Evolutionary conservation across 805 yeast species (phyloP), one percentile per base, ranked within the genome.

Genomic region (Yarrowia sp.): DNA sequence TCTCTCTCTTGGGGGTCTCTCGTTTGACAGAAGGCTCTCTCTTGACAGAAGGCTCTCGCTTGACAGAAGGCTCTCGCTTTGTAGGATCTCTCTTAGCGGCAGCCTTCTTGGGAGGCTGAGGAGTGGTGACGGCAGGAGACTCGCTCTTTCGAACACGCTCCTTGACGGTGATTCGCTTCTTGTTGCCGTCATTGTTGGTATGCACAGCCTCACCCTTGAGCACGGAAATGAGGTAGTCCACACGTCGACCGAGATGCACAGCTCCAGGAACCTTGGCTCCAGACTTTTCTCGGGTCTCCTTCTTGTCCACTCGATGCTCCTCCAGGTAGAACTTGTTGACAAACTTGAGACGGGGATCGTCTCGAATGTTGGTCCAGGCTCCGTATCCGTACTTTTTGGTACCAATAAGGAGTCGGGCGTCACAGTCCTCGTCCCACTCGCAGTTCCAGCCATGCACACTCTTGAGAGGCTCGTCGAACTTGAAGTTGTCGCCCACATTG

Each of bases 301-400:
- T 74, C 69, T 75, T 76, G 33, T 73, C 77, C 8, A 72, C 69
- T 18, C 77, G 68, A 51, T 74, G 76, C 65, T 84, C 86, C 65
- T 80, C 84, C 70, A 95, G 80, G 71, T 85, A 95, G 69, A 95
- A 78, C 78, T 91, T 95, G 70, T 91, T 90, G 67, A 90, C 89
- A 67, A 95, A 79, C 10, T 92, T 92, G 66, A 95, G 80, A 62
- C 90, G 82, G 1, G 99, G 98, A 76, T 95, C 99, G 77, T 95
- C 99, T 73, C 99, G 82, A 51, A 95, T 92, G 72, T 89, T 92
- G 2, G 83, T 74, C 99, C 99, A 95, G 0, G 97, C 87, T 15
- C 98, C 98, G 75, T 91, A 92, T 0, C 99, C 99, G 76, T 92
- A 92, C 76, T 90, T 92, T 72, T 84, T 83, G 22, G 93, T 89